Evolutionary conservation across 164 flowering plant species (phyloP).

Genomic region (Berberis vulgaris): DNA sequence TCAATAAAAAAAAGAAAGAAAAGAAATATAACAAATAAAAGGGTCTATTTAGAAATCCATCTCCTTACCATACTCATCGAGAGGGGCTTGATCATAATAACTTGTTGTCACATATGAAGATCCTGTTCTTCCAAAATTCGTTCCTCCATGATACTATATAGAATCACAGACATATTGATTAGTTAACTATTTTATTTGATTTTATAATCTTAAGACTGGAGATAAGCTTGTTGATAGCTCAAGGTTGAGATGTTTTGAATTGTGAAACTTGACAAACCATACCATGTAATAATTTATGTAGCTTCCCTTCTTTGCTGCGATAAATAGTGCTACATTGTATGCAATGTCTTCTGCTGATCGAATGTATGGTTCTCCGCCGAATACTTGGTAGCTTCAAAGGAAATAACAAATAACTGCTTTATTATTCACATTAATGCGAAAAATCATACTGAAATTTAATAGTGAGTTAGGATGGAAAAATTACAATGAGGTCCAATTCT

Average conservation of each 20-base stretch:
- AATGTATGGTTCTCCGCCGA: constrained; percentile 40
- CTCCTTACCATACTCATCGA: constrained; percentile 86
- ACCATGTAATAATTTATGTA: constrained; percentile 94
- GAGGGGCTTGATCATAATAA: constrained; percentile 90
- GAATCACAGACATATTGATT: background rate
- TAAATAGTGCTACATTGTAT: constrained; percentile 59
- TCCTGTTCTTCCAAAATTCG: constrained; percentile 78
- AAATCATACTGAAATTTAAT: background rate
- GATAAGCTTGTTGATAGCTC: too few relatives aligned
- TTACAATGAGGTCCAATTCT: constrained; percentile 85
- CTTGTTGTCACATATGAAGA: constrained; percentile 49
- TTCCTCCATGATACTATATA: constrained; percentile 91
- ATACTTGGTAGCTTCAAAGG: constrained; percentile 48
- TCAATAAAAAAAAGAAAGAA: too few relatives aligned
- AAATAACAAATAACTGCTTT: background rate
- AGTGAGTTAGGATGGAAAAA: constrained; percentile 11
- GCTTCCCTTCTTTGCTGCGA: constrained; percentile 66
- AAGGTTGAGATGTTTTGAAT: too few relatives aligned
- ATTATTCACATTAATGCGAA: too few relatives aligned
- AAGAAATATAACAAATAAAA: background rate
- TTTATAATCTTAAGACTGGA: too few relatives aligned
- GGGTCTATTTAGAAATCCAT: background rate
- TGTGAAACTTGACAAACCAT: constrained; percentile 6
- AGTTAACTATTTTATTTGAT: background rate
- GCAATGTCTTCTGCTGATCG: constrained; percentile 79